Evolutionary conservation across 2,329 filamentous ascomycete genomes (phyloP), one percentile per base, ranked within the genome.

Genomic region (Neurospora crassa): DNA sequence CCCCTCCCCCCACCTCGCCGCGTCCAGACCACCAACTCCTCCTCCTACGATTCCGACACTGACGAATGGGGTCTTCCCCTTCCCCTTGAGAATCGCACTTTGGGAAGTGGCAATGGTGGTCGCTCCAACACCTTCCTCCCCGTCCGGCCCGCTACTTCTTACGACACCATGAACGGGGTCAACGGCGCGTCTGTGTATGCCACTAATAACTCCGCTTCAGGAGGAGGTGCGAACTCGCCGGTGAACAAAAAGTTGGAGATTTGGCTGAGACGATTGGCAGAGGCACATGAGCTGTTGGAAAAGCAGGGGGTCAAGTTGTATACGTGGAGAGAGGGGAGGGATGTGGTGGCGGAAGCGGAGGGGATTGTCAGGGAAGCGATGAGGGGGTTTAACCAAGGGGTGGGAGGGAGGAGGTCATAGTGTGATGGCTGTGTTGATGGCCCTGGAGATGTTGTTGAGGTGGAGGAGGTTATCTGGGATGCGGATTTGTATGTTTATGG

Each of bases 241-340:
- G 53, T 82, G 14, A 92, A 88, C 79, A 93, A 91, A 81, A 91
- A 92, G 74, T 83, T 93, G 70, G 90, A 91, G 72, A 77, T 93
- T 68, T 96, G 92, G 92, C 84, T 85, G 73, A 86, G 89, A 71
- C 83, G 92, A 53, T 87, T 92, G 82, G 86, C 85, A 59, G 83
- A 87, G 67, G 92, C 92, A 3, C 88, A 91, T 74, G 82, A 84
- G 59, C 80, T 83, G 47, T 83, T 95, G 11, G 87, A 88, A n/a
- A 82, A 83, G 5, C 83, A 89, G 47, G 90, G 90, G 4, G 90
- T 96, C 0, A 82, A 86, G 74, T 78, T 96, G 43, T 88, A 91
- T 74, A 92, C 87, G 24, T 96, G 92, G 92, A 85, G 91, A 59
- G 86, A 86, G 12, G 92, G 92, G 0, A 83, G 85, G 40, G 92